A percentile compares a stretch with the other conserved stretches of the same genome.
These are phyloP conservation scores for Penicillium simplicissimum DNA, from an alignment of 495 filamentous ascomycete species.

Conservation along the genomic window DNA sequence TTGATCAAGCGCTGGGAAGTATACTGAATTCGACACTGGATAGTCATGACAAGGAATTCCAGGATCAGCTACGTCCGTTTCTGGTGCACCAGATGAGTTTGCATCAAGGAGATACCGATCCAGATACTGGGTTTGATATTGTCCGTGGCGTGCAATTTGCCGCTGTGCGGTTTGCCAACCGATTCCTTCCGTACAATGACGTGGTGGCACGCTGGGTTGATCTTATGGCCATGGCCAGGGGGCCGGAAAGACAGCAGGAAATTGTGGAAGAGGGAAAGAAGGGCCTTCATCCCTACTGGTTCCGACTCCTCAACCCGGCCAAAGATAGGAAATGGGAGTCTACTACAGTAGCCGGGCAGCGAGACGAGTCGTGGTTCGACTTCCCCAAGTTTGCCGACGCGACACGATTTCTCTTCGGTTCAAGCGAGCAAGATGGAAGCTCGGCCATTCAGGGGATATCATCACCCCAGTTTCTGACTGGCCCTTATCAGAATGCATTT, in stretches of 20 bases:
- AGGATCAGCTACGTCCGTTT: constrained; percentile 55
- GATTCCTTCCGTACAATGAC: constrained; percentile 79
- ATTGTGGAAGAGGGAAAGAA: constrained; percentile 87
- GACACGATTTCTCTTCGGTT: constrained; percentile 34
- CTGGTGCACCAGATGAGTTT: constrained; percentile 67
- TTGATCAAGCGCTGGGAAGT: constrained; percentile 84
- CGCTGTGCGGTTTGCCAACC: constrained; percentile 85
- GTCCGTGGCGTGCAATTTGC: constrained; percentile 73
- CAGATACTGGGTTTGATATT: constrained; percentile 40
- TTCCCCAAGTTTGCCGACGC: constrained; percentile 49
- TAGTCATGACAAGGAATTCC: constrained; percentile 44
- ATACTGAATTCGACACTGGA: constrained; percentile 62
- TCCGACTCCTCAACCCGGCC: constrained; percentile 60
- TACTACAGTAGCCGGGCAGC: constrained; percentile 15
- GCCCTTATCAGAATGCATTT: constrained; percentile 41
- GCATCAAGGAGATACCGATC: constrained; percentile 48
- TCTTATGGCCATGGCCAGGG: constrained; percentile 71
- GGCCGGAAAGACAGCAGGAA: constrained; percentile 66
- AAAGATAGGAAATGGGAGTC: constrained; percentile 31
- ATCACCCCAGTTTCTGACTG: constrained; percentile 31
- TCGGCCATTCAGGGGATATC: constrained; percentile 22
- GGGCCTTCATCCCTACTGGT: constrained; percentile 83
- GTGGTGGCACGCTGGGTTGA: constrained; percentile 84
- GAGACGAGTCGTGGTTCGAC: constrained; percentile 36
- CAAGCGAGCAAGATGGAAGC: constrained; percentile 23